Base-by-base conservation (phyloP, 2,329 filamentous ascomycete genomes). In the Parafenestella ontariensis region DNA sequence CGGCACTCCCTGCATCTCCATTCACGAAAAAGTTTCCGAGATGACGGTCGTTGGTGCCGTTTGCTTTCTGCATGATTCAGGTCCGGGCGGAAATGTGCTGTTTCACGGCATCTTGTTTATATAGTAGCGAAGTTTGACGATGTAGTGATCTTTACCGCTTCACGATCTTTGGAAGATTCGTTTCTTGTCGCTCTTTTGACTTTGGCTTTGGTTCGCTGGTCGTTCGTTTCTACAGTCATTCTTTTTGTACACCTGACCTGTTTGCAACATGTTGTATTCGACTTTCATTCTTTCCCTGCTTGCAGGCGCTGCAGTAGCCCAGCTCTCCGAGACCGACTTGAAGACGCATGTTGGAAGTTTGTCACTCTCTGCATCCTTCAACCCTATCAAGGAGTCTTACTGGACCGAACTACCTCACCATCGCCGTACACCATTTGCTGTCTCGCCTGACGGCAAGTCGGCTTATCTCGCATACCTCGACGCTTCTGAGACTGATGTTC, bases 381-480 rank as follows among this genome's bases (percentile, higher is more conserved):
- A 84, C 64, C 84, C 85, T 5, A 77, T 87, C 60, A 83, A 85
- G 69, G 78, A 79, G 17, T 80, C 84, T 8, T 87, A 87, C 78
- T 87, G 85, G 85, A 87, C 85, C 13, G 79, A 79, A 18, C 80
- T 82, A 41, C 83, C 84, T 40, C 85, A 87, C 62, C 85, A 87
- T 68, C 82, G 85, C 41, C 81, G 85, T 46, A 87, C 85, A 11
- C 85, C 85, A 5, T 87, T 87, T 57, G 80, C 85, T n/a, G 62
- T 72, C 26, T 87, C 85, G 1, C 84, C 85, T 2, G 80, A 87
- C 67, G 84, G 84, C 55, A 82, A 82, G 53, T 81, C 79, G 3
- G 85, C 83, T 11, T 87, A 85, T 67, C 68, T 87, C 9, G 85
- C 85, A 9, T 87, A 87, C 63, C 81, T 87, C 15, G 84, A 87